phyloP scores from a whole-genome alignment of 176 grass and related monocot species.

The Musa beccarii region DNA sequence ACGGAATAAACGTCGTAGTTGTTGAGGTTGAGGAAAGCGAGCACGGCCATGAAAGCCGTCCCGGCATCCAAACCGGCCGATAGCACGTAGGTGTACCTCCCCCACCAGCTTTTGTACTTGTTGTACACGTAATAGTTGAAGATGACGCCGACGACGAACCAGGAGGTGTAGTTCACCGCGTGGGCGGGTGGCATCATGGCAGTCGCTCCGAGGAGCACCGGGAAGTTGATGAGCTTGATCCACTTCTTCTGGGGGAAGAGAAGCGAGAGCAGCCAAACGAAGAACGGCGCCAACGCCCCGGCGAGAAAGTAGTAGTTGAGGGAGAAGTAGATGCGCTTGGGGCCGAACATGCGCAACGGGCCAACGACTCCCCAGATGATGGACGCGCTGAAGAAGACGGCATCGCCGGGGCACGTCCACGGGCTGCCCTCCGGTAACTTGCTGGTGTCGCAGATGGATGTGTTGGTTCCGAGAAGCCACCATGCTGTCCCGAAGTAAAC shows the following conservation, averaged over 20 bases:
- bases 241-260: slow-evolving; percentile 42
- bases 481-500: slow-evolving; percentile 70
- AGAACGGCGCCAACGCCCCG: slow-evolving; percentile 43
- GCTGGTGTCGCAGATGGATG: slow-evolving; percentile 39
- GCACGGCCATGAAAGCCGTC: neutral
- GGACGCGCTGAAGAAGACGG: slow-evolving; percentile 79
- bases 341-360: slow-evolving; percentile 59
- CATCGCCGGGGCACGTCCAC: slow-evolving; percentile 68
- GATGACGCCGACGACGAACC: slow-evolving; percentile 42
- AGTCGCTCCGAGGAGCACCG: slow-evolving; percentile 45
- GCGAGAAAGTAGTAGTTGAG: slow-evolving; percentile 88
- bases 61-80: slow-evolving; percentile 7
- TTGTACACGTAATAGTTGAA: slow-evolving; percentile 46
- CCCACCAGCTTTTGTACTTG: slow-evolving; percentile 3
- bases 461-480: slow-evolving; percentile 50
- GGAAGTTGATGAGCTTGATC: slow-evolving; percentile 58
- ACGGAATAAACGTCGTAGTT: slow-evolving; percentile 2
- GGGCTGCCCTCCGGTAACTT: slow-evolving; percentile 46
- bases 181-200: slow-evolving; percentile 51
- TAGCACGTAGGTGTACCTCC: neutral
- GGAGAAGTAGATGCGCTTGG: slow-evolving; percentile 32
- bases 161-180: slow-evolving; percentile 65
- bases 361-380: slow-evolving; percentile 89
- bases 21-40: neutral
- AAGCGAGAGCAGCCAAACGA: slow-evolving; percentile 36